Percentiles rank a stretch among this genome's conserved stretches.
These are phyloP conservation scores for Candida sanyiensis DNA, from an alignment of 805 yeast species.

Conservation along the genomic window DNA sequence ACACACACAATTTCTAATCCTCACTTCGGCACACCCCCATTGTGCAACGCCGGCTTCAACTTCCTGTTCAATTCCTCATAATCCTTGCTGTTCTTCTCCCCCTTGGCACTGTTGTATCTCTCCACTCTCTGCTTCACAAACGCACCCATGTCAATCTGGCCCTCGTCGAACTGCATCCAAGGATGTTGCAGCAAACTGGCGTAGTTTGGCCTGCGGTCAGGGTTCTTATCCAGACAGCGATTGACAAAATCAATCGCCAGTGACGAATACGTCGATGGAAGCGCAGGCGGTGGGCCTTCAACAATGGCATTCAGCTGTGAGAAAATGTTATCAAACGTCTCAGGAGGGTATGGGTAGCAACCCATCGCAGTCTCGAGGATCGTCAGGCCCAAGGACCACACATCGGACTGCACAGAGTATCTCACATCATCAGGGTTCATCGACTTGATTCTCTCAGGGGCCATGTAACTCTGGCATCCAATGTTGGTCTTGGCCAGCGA, in stretches of 20 bases:
- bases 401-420: slow-evolving; percentile 89
- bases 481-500: slow-evolving; percentile 92
- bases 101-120: slow-evolving; percentile 21
- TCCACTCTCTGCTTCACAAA: slow-evolving; percentile 34
- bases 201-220: slow-evolving; percentile 78
- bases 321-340: slow-evolving; percentile 82
- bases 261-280: slow-evolving; percentile 61
- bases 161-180: slow-evolving; percentile 57
- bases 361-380: slow-evolving; percentile 88
- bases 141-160: slow-evolving; percentile 29
- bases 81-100: slow-evolving; percentile 17
- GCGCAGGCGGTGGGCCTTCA: slow-evolving; percentile 87
- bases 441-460: slow-evolving; percentile 89
- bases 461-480: slow-evolving; percentile 98
- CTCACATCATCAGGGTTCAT: slow-evolving; percentile 68
- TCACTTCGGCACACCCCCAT: slow-evolving; percentile 23
- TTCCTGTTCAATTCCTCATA: slow-evolving; percentile 23
- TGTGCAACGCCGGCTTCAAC: slow-evolving; percentile 29
- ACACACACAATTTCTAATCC: not conserved
- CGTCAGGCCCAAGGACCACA: slow-evolving; percentile 90
- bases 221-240: slow-evolving; percentile 72
- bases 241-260: slow-evolving; percentile 80
- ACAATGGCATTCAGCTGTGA: slow-evolving; percentile 94
- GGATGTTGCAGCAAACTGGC: slow-evolving; percentile 70
- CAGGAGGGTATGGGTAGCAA: slow-evolving; percentile 93